Conservation (phyloP, 441 rosid genomes). For the Pelargonium cotyledonis region DNA sequence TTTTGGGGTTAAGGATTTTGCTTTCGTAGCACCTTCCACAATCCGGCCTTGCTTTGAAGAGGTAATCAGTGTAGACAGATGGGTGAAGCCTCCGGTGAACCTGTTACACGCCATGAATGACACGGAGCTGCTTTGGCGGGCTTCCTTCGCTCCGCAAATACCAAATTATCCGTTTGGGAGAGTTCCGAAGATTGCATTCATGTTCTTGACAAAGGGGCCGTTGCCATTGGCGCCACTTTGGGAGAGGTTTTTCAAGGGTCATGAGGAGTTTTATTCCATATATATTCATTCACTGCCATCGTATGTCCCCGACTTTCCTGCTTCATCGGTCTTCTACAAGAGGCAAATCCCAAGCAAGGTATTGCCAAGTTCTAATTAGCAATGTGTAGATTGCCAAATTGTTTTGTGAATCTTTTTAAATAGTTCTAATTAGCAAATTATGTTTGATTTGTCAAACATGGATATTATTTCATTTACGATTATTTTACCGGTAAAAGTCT, state of each 20-base stretch:
- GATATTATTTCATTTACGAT: no score
- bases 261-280: slow-evolving; percentile 44
- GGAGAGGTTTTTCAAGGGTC: slow-evolving; percentile 64
- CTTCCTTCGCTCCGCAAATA: slow-evolving; percentile 51
- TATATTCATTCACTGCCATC: slow-evolving; percentile 62
- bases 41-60: slow-evolving; percentile 37
- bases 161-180: slow-evolving; percentile 51
- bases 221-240: slow-evolving; percentile 74
- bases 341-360: slow-evolving; percentile 94
- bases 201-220: slow-evolving; percentile 74
- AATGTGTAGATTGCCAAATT: no score
- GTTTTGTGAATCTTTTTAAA: no score
- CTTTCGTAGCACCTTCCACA: slow-evolving; percentile 34
- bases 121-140: slow-evolving; percentile 60
- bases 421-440: no score
- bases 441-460: no score
- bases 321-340: slow-evolving; percentile 54
- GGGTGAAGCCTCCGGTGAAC: slow-evolving; percentile 53
- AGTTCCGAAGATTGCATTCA: slow-evolving; percentile 67
- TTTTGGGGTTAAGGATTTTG: slow-evolving; percentile 33
- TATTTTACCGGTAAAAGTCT: no score
- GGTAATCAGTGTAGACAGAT: slow-evolving; percentile 32
- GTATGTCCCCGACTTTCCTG: slow-evolving; percentile 36
- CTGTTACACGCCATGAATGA: slow-evolving; percentile 62
- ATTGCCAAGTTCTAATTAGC: slow-evolving; percentile 9